phyloP scores from a whole-genome alignment of 305 asterid genomes.

The Fraxinus sp. region DNA sequence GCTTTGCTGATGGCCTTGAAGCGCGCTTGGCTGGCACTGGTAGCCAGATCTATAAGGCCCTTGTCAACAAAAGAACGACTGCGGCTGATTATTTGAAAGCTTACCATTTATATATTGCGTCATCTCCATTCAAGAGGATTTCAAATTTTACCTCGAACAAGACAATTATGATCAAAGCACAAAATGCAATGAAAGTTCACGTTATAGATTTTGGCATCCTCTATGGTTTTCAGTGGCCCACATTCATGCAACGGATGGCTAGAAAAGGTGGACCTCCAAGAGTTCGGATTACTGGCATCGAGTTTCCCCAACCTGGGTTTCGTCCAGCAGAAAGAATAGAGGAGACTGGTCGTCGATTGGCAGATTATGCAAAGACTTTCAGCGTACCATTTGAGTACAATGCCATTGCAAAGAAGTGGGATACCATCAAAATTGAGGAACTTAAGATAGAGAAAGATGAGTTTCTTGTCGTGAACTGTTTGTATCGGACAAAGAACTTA shows the following conservation, averaged over 20 bases:
- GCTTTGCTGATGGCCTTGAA: constrained; percentile 63
- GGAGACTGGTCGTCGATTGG: constrained; percentile 70
- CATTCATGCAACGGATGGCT: background rate
- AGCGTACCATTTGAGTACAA: constrained; percentile 71
- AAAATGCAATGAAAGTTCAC: background rate
- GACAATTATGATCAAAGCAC: background rate
- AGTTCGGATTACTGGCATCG: constrained; percentile 78
- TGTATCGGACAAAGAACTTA: constrained; percentile 55
- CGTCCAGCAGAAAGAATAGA: constrained; percentile 65
- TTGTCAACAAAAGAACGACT: background rate
- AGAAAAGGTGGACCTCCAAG: constrained; percentile 54
- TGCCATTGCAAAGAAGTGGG: constrained; percentile 80
- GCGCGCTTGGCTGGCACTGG: constrained; percentile 39
- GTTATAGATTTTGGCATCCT: background rate
- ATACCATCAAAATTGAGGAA: constrained; percentile 30
- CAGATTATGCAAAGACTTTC: constrained; percentile 56
- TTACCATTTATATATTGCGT: background rate
- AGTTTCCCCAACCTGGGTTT: constrained; percentile 79
- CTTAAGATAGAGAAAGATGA: constrained; percentile 53
- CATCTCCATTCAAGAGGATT: background rate
- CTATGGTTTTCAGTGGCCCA: background rate
- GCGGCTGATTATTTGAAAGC: background rate
- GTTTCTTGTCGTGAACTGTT: constrained; percentile 57
- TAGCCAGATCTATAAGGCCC: background rate
- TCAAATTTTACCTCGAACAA: background rate